Evolutionary conservation across 2,329 filamentous ascomycete species (phyloP).

Genomic region (Botrytis galanthina): DNA sequence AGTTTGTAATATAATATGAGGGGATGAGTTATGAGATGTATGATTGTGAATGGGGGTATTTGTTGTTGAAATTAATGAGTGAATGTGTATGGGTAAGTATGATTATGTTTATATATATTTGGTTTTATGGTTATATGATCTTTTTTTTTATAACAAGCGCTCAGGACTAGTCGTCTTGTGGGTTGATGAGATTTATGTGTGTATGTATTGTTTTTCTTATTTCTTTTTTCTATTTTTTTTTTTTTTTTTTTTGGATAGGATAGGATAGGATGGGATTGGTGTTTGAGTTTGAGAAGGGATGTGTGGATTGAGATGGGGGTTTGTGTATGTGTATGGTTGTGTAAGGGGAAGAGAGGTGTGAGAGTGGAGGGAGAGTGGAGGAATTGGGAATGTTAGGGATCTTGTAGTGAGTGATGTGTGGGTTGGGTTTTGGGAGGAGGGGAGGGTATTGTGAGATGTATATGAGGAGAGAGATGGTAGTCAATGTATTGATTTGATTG

Average conservation of each 20-base stretch:
- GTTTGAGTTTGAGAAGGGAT: neutral
- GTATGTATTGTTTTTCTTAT: neutral
- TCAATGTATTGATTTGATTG: too few species aligned
- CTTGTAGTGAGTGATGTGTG: neutral
- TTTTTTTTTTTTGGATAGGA: neutral
- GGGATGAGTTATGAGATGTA: neutral
- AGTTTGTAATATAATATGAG: conserved; percentile 6
- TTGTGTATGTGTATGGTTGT: neutral
- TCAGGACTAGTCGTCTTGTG: neutral
- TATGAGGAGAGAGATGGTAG: too few species aligned
- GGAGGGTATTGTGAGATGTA: too few species aligned
- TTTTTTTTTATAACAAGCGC: too few species aligned
- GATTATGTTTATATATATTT: neutral
- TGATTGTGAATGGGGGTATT: neutral
- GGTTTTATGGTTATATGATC: neutral
- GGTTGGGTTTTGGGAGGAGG: neutral
- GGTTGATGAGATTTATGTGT: neutral
- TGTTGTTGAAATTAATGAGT: neutral
- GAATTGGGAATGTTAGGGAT: neutral
- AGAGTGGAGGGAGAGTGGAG: neutral
- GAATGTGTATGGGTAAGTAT: neutral
- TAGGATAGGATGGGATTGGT: neutral
- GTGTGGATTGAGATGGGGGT: neutral
- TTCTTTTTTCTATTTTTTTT: neutral
- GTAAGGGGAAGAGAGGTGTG: accelerated